Evolutionary conservation across 73 alveolate species (phyloP).

Genomic region (Stentor coeruleus): DNA sequence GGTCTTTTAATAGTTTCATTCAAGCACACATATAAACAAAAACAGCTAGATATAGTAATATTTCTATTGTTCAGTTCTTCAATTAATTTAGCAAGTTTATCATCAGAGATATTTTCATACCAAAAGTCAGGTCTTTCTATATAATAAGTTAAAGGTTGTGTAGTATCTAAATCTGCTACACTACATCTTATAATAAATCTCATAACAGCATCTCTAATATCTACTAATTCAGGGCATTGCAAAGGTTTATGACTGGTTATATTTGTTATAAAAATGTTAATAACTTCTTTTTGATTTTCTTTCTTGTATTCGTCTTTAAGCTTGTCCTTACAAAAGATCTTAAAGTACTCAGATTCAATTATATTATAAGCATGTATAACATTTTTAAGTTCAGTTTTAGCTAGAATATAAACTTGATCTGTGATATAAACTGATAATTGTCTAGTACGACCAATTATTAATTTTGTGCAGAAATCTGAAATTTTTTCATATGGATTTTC

Average conservation of each 20-base stretch:
- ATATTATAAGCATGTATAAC: too few species aligned
- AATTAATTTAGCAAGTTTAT: too few species aligned
- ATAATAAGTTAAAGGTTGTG: background rate
- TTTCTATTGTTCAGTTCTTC: background rate
- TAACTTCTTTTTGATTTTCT: background rate
- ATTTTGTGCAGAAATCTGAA: background rate
- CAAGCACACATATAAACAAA: too few species aligned
- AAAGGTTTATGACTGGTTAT: background rate
- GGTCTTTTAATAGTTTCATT: background rate
- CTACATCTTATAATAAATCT: slow-evolving; percentile 29
- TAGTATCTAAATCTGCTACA: background rate
- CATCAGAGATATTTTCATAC: background rate
- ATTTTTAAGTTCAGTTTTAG: background rate
- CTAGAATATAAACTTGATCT: too few species aligned
- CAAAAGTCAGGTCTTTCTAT: background rate
- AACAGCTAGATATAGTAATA: background rate
- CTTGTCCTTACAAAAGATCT: background rate
- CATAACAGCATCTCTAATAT: background rate
- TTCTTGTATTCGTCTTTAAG: background rate
- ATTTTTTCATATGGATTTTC: background rate
- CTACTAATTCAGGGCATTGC: background rate
- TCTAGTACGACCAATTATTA: background rate
- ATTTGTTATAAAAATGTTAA: too few species aligned
- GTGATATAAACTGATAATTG: background rate
- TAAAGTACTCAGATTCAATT: background rate